Conservation (phyloP, 176 grass and related monocot genomes). For the Pontederia paniculata region DNA sequence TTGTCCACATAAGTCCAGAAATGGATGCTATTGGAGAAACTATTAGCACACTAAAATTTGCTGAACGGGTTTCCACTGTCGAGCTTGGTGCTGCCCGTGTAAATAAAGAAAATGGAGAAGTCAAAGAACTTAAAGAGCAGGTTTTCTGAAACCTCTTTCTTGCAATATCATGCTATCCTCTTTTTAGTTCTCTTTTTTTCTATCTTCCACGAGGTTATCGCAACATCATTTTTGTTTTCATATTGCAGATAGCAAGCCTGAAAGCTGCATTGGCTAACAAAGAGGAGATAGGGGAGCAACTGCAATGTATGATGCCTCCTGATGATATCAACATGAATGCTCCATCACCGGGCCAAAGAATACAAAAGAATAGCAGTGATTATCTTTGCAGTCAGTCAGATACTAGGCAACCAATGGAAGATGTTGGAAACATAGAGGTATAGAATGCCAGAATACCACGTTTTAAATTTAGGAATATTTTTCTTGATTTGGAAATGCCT, state of each 20-base stretch:
- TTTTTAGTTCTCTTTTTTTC: neutral
- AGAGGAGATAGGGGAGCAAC: conserved; percentile 39
- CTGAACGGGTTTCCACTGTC: conserved; percentile 88
- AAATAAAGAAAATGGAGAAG: conserved; percentile 70
- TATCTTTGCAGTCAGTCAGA: conserved; percentile 7
- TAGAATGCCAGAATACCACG: neutral
- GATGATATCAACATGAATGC: conserved; percentile 38
- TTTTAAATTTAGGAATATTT: too few relatives aligned
- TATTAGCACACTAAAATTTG: conserved; percentile 94
- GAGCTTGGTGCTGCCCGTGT: conserved; percentile 87
- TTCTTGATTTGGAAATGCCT: too few relatives aligned
- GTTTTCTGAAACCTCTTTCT: conserved; percentile 25
- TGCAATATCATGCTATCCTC: neutral
- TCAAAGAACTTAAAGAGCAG: conserved; percentile 80
- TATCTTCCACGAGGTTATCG: neutral
- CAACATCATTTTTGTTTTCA: neutral
- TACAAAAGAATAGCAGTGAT: too few relatives aligned
- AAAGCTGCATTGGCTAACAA: conserved; percentile 61
- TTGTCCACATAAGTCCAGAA: conserved; percentile 87
- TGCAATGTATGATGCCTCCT: conserved; percentile 37
- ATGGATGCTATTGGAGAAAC: conserved; percentile 81
- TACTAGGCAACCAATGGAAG: conserved; percentile 81
- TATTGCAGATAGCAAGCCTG: conserved; percentile 51
- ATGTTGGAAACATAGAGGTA: conserved; percentile 83
- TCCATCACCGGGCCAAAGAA: conserved; percentile 19